Base-by-base conservation (phyloP, 108 stramenopile species). In the Nitzschia palea region DNA sequence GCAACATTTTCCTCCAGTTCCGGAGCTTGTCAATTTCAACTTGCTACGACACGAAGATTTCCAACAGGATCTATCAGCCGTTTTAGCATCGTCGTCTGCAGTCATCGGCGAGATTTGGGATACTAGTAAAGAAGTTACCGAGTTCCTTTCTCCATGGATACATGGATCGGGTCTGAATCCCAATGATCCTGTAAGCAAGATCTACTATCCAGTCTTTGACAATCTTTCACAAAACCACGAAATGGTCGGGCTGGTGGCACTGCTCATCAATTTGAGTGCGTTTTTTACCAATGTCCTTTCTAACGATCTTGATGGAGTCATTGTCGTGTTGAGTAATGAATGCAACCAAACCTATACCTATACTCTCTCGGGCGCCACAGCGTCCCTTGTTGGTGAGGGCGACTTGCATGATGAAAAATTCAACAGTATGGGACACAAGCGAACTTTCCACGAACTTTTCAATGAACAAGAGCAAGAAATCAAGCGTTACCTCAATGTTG, bases 271-370 rank as follows among this genome's bases (percentile, higher is more conserved):
- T 28, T 69, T 67, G 67, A 36, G 55, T 34, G 23, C 26, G 1
- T 79, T 56, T 23, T 44, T 79, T 23, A 25, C 12, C 3, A 53
- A 73, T n/a, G 20, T 79, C 27, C 47, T 79, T 29, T 62, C 71
- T 18, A 33, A 37, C 33, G 52, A 30, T 17, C 5, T 34, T 2
- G 20, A 12, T 2, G 67, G 55, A 14, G 54, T 78, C 9, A 30
- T 48, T 63, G 47, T 30, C n/a, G 44, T 63, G 0, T 23, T 63
- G 30, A 32, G 23, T 6, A 63, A 50, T 25, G 45, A 45, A 2
- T 63, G 62, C 22, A 47, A 22, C 22, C 44, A 50, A 31, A 15
- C 6, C 1, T 40, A 44, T 25, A 35, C 45, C 42, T 48, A 45
- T 45, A 22, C 8, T 3, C 10, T 91, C 32, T 30, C 5, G n/a